phyloP scores from a whole-genome alignment of 306 rosid species.

The Cucumis hystrix region DNA sequence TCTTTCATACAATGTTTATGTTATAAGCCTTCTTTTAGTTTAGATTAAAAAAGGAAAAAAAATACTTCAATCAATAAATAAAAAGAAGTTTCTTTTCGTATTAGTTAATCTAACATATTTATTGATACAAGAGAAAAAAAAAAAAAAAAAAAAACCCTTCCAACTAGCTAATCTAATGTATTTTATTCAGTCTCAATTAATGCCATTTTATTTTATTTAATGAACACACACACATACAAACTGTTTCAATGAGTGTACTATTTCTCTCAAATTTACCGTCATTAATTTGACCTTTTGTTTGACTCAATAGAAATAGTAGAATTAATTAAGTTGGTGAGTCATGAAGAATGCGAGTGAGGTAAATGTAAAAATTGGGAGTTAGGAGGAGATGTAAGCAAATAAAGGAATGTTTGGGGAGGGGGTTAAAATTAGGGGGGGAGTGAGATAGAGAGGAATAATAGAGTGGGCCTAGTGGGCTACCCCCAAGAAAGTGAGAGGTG shows the following conservation, averaged over 20 bases:
- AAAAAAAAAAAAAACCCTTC: background rate
- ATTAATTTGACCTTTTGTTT: background rate
- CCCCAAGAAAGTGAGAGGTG: slow-evolving; percentile 16
- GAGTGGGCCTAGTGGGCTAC: slow-evolving; percentile 39
- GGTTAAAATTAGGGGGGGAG: slow-evolving; percentile 6
- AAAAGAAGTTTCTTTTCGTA: background rate
- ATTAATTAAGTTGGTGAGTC: background rate
- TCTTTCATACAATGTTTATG: background rate
- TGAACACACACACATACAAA: background rate
- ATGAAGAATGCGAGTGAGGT: background rate
- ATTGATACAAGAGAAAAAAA: background rate
- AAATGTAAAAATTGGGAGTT: too few species aligned
- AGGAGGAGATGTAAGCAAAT: too few species aligned
- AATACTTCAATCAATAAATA: background rate
- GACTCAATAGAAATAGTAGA: background rate
- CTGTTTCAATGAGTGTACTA: background rate
- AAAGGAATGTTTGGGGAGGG: slow-evolving; percentile 18
- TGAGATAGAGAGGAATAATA: slow-evolving; percentile 21
- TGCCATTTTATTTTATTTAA: too few species aligned
- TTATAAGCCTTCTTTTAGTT: background rate
- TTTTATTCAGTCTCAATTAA: background rate
- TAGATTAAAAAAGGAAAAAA: background rate
- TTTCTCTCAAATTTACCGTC: background rate
- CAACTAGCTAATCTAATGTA: background rate
- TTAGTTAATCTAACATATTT: background rate